These are phyloP conservation scores for Porodaedalea pini DNA, from an alignment of 1,284 basidiomycete species.

Conservation along the genomic window DNA sequence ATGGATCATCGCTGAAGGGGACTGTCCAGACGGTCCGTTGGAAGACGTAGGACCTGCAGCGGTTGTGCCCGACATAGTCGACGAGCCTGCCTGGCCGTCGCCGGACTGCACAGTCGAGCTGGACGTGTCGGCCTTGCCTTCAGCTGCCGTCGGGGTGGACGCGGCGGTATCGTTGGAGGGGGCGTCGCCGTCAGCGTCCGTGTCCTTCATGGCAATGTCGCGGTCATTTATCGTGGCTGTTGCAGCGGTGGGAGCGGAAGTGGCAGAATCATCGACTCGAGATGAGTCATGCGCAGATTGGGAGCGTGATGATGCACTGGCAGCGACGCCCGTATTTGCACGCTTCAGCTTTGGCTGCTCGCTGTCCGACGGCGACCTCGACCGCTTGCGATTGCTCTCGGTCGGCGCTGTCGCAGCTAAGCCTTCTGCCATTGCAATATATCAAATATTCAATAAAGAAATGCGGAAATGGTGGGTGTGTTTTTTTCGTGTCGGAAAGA, in stretches of 20 bases:
- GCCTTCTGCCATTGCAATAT: slow-evolving; percentile 31
- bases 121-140: slow-evolving; percentile 32
- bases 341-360: slow-evolving; percentile 78
- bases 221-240: slow-evolving; percentile 31
- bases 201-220: slow-evolving; percentile 54
- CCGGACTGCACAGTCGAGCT: slow-evolving; percentile 18
- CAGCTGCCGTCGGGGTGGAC: slow-evolving; percentile 48
- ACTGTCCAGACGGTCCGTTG: slow-evolving; percentile 29
- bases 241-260: slow-evolving; percentile 39
- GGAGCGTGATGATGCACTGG: slow-evolving; percentile 25
- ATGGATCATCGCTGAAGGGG: slow-evolving; percentile 76
- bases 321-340: slow-evolving; percentile 65
- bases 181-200: slow-evolving; percentile 34
- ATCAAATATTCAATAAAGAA: slow-evolving; percentile 19
- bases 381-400: slow-evolving; percentile 77
- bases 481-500: slow-evolving; percentile 18
- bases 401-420: slow-evolving; percentile 65
- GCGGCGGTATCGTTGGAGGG: slow-evolving; percentile 51
- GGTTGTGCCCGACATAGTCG: slow-evolving; percentile 25
- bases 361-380: slow-evolving; percentile 78
- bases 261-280: slow-evolving; percentile 29
- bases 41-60: slow-evolving; percentile 37
- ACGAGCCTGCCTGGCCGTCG: slow-evolving; percentile 23
- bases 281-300: slow-evolving; percentile 22
- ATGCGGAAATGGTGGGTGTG: slow-evolving; percentile 5